Evolutionary conservation across 2,329 filamentous ascomycete species (phyloP).

Genomic region (Penicillium sp.): DNA sequence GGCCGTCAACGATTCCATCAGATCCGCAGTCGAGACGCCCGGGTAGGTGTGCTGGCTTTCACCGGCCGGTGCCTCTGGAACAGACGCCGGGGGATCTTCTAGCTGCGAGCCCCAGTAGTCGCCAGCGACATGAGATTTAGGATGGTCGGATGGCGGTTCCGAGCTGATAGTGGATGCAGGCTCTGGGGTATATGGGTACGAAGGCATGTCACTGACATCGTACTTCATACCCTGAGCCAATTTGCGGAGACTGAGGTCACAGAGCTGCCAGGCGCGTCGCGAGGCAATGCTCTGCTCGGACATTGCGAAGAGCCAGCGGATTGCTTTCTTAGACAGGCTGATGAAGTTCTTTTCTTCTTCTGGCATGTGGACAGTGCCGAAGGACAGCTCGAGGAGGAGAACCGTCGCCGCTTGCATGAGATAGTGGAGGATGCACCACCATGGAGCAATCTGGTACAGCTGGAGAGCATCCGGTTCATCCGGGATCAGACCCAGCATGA

Average conservation of each 20-base stretch:
- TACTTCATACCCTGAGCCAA: constrained; percentile 38
- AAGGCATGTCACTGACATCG: constrained; percentile 38
- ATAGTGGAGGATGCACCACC: constrained; percentile 49
- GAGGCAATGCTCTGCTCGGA: constrained; percentile 41
- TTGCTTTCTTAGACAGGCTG: constrained; percentile 41
- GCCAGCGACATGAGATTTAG: not conserved
- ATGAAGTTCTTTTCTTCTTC: constrained; percentile 41
- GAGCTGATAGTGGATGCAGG: constrained; percentile 12
- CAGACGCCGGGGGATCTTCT: constrained; percentile 6
- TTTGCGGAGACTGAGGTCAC: constrained; percentile 37
- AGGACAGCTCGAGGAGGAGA: constrained; percentile 48
- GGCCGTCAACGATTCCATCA: constrained; percentile 7
- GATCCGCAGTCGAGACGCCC: constrained; percentile 13
- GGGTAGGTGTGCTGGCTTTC: constrained; percentile 9
- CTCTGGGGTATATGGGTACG: constrained; percentile 18
- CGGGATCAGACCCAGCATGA: constrained; percentile 44
- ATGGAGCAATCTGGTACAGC: constrained; percentile 44
- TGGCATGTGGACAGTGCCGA: constrained; percentile 46
- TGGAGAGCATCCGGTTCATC: constrained; percentile 42
- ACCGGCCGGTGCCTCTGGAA: constrained; percentile 8
- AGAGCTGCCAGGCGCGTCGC: constrained; percentile 45
- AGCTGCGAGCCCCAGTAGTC: constrained; percentile 17
- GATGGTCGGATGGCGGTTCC: not conserved
- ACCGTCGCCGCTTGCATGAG: constrained; percentile 48
- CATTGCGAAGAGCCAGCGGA: constrained; percentile 46